Conservation (phyloP, 257 asterid species). For the Sherardia arvensis region DNA sequence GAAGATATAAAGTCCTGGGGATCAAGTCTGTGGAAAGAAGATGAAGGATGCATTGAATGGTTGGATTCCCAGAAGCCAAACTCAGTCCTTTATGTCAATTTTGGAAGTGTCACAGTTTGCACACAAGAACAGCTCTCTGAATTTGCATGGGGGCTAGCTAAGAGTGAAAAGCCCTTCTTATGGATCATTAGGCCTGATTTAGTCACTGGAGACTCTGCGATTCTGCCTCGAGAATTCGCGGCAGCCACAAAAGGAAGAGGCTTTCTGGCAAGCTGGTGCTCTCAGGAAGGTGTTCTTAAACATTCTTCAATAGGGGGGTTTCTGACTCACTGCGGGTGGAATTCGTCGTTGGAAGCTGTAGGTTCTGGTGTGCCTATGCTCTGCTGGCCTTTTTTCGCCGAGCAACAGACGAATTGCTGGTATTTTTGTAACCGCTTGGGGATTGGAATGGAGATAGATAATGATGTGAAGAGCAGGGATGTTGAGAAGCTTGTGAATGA, state of each 20-base stretch:
- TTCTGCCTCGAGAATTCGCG: conserved; percentile 16
- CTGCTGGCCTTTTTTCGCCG: conserved; percentile 23
- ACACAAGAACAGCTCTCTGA: conserved; percentile 11
- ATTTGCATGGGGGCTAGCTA: conserved; percentile 26
- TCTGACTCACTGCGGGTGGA: conserved; percentile 27
- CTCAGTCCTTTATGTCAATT: conserved; percentile 29
- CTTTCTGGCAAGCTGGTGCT: conserved; percentile 22
- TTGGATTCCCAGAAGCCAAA: conserved; percentile 11
- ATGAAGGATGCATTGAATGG: conserved; percentile 17
- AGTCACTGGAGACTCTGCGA: conserved; percentile 14
- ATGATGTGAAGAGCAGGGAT: conserved; percentile 14
- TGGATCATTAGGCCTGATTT: conserved; percentile 27
- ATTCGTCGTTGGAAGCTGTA: conserved; percentile 15
- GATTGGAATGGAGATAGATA: conserved; percentile 16
- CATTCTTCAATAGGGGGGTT: conserved; percentile 22
- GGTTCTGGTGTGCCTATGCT: conserved; percentile 21
- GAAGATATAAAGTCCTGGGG: conserved; percentile 11
- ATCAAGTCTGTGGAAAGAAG: conserved; percentile 27
- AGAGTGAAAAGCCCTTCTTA: conserved; percentile 11
- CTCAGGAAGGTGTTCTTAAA: conserved; percentile 15
- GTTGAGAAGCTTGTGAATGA: conserved; percentile 13
- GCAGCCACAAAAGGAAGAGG: conserved; percentile 10
- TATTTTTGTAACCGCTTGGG: conserved; percentile 14
- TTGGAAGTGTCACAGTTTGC: conserved; percentile 20
- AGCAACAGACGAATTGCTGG: conserved; percentile 23